Evolutionary conservation across 305 asterid genomes (phyloP).

Genomic region (Fraxinus sp.): DNA sequence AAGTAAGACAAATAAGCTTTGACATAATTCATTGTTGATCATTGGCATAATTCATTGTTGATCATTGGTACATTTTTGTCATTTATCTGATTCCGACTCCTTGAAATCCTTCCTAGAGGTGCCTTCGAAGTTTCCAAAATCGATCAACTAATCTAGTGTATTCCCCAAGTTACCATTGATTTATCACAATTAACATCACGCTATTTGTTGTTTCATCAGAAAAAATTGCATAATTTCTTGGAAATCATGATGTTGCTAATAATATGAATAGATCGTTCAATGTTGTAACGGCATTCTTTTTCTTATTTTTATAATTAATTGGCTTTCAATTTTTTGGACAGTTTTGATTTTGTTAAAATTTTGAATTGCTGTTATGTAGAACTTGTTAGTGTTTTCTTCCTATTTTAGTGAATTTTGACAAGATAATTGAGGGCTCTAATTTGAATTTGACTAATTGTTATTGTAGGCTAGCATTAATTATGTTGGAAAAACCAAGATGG

Average conservation of each 20-base stretch:
- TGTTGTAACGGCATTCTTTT: neutral
- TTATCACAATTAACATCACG: neutral
- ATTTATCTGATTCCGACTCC: neutral
- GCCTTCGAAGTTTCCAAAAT: too few relatives aligned
- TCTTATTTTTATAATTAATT: neutral
- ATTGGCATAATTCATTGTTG: too few relatives aligned
- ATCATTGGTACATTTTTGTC: neutral
- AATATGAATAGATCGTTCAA: neutral
- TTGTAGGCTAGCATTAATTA: neutral
- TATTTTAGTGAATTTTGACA: neutral
- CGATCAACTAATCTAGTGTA: neutral
- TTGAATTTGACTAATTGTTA: too few relatives aligned
- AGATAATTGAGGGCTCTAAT: neutral
- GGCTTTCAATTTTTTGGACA: neutral
- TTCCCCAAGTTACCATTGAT: neutral
- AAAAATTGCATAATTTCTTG: neutral
- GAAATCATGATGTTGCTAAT: too few relatives aligned
- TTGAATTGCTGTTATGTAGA: neutral
- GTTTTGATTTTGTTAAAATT: neutral
- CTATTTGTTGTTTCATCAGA: neutral
- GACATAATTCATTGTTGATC: neutral
- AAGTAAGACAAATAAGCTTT: conserved; percentile 30
- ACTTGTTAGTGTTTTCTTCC: neutral
- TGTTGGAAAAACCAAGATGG: neutral
- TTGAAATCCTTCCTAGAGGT: neutral